Evolutionary conservation across 495 filamentous ascomycete species (phyloP), one percentile per base, ranked within the genome.

Genomic region (Thermothielavioides terrestris): DNA sequence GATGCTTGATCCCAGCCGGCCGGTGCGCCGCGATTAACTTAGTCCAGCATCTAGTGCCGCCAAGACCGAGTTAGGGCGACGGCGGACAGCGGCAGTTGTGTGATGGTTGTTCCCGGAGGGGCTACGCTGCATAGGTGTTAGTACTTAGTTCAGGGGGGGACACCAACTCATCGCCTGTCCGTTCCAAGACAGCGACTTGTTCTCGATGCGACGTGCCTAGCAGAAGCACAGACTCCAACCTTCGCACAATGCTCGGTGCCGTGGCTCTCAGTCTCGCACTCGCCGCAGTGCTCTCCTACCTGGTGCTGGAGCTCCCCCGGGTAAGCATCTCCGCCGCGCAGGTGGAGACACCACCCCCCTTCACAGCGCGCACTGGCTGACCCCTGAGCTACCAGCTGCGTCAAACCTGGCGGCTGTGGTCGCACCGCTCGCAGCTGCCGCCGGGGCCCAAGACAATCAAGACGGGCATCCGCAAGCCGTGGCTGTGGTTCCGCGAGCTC

Each of bases 401-500:
- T 22, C 62, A 64, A 57, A 32, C 57, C 47, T 66, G 63, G 63
- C 59, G 53, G 10, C 26, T 68, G 11, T 55, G 60, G 49, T 47
- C 63, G 9, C 62, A 62, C 32, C 64, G 66, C 11, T 53, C 52
- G 1, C 49, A 61, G 21, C 64, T 67, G 12, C 66, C 66, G 3
- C 66, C 64, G 4, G 63, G 64, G 3, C 64, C 66, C 7, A 60
- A 58, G 25, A 48, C 42, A 2, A 54, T 67, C 46, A 67, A 66
- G 30, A 64, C 62, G 3, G 64, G 64, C 30, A 37, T 63, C n/a
- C 28, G 46, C 11, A 72, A 77, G 43, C 77, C 77, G 18, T 86
- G 82, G 82, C 58, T 77, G 15, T 75, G 77, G 59, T 82, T 84
- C 62, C 60, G 75, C 49, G 62, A 78, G 54, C 76, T 77, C 62